Conservation (phyloP, 805 yeast genomes). For the Metschnikowia lunata region DNA sequence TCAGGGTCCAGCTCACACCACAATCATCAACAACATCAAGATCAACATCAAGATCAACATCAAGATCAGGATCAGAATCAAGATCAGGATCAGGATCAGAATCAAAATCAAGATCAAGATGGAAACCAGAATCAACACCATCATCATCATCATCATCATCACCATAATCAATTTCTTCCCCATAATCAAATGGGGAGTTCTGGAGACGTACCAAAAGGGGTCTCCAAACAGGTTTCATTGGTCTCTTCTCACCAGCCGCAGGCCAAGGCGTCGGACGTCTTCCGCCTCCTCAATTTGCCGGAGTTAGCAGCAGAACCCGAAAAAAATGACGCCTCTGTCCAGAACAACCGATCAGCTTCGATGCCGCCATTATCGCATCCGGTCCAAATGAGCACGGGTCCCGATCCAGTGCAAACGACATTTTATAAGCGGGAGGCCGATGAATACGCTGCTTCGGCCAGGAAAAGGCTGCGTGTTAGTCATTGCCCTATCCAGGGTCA, state of each 20-base stretch:
- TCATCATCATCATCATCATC: constrained; percentile 18
- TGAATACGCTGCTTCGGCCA: not conserved
- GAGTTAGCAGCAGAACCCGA: constrained; percentile 3
- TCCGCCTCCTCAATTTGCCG: constrained; percentile 39
- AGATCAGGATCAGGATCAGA: no score
- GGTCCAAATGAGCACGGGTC: constrained; percentile 35
- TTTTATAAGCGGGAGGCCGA: constrained; percentile 9
- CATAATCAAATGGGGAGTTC: no score
- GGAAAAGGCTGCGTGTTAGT: no score
- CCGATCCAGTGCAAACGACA: constrained; percentile 13
- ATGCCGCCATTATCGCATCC: constrained; percentile 41
- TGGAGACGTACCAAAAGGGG: no score
- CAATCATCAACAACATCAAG: constrained; percentile 19
- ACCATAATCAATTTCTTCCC: no score
- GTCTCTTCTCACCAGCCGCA: no score
- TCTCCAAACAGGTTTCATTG: no score
- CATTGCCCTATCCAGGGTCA: no score
- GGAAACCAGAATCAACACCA: not conserved
- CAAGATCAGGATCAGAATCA: no score
- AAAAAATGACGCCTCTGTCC: not conserved
- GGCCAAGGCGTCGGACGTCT: constrained; percentile 26
- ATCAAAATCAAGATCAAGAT: no score
- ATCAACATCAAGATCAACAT: not conserved
- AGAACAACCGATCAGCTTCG: constrained; percentile 6
- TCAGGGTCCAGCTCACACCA: constrained; percentile 12